Evolutionary conservation across 768 basidiomycete species (phyloP), one percentile per base, ranked within the genome.

Genomic region (Tulasnella sp.): DNA sequence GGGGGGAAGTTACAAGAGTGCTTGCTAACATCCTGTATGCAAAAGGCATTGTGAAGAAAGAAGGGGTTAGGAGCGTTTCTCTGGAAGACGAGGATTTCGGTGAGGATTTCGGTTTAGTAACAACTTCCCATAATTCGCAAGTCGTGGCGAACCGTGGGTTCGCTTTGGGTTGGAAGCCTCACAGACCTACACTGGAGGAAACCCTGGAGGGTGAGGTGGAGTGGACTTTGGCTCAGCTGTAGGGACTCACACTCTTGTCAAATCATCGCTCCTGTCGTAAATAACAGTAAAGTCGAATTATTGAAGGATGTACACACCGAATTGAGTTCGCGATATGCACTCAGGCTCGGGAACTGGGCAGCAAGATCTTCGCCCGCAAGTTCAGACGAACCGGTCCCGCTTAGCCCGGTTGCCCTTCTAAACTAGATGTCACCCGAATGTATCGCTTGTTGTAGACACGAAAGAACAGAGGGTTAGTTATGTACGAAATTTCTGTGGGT

Each of bases 141-240:
- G 79, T 77, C 10, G 75, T 81, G 42, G 79, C 80, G 46, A 79
- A 82, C 46, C 70, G 82, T 15, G 79, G 72, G 29, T 79, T 75
- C 57, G 77, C 55, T 51, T 32, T 75, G 5, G 79, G 79, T 26
- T 79, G 79, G 81, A 81, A 73, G 76, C 74, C 37, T 23, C n/a
- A 39, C 37, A 13, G 32, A 35, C 29, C 32, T 18, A 35, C 70
- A 70, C 32, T 70, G 70, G 40, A 35, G 35, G 70, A 70, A 32
- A 42, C 70, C 7, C n/a, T 70, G 18, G 35, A 16, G 40, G 29
- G 40, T 18, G 70, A 70, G 29, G 40, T 70, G 18, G 70, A 70
- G 32, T 42, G 32, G 32, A 70, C 70, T 5, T 13, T 70, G 7
- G 70, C 70, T 35, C 29, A 70, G 11, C 10, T 51, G 23, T 23